Base-by-base conservation (phyloP, 176 grass and related monocot species). In the Pharus latifolius region DNA sequence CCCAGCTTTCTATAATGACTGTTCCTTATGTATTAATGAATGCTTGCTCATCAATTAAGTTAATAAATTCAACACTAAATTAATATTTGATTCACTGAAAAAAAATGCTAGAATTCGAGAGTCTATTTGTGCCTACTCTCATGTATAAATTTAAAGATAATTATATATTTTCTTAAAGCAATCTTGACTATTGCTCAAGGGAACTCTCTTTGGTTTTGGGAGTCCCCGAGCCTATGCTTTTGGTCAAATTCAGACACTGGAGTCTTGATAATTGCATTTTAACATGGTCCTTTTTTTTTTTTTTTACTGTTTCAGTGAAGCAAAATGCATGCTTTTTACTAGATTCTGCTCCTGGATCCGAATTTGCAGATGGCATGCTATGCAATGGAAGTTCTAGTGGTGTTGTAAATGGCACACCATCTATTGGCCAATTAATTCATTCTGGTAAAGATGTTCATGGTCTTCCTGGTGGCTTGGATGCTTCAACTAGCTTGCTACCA, bases 281-380 rank as follows among this genome's bases (percentile, higher is more conserved):
- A 71, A 72, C 46, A 65, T 62, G 10, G 41, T 65, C 20, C 22
- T 9, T 29, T 69, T 35, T 74, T 41, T 65, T 56, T 19, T 60
- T 79, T n/a, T n/a, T n/a, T n/a, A n/a, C n/a, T 78, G 30, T 88
- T 88, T 82, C 82, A 99, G 95, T 88, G 65, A 92, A 99, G 77
- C 87, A 85, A 84, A 75, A 65, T 55, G 7, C 69, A 16, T 99
- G 87, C 65, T 88, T 86, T 88, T 61, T 88, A 67, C 24, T 84
- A 53, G 86, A 87, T 43, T 75, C 64, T 49, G 53, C 80, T 79
- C 52, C 83, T 19, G 72, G 66, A 31, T 57, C 64, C 67, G 56
- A 74, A 49, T 79, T 87, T 37, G 62, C 75, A 67, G 85, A 94
- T 64, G 70, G 49, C 68, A 78, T 74, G 75, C 76, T 86, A 69